phyloP scores from a whole-genome alignment of 441 rosid species.

The Mallotus japonicus region DNA sequence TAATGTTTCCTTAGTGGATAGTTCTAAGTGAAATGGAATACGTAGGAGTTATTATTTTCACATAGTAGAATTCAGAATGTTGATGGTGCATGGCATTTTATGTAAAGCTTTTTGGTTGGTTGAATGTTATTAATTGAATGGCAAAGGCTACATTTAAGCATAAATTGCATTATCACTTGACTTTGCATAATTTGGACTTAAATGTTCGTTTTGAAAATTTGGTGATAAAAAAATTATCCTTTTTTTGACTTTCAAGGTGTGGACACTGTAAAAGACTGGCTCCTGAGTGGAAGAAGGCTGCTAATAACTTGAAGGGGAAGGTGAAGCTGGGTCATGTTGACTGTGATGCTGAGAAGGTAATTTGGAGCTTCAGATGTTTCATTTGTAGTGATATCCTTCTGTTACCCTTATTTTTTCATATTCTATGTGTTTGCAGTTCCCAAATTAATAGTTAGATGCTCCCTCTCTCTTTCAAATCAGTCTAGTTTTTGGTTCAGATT shows the following conservation, averaged over 20 bases:
- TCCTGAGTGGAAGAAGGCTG: slow-evolving; percentile 99
- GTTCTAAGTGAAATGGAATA: not conserved
- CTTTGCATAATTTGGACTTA: not conserved
- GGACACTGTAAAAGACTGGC: slow-evolving; percentile 98
- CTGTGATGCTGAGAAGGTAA: slow-evolving; percentile 91
- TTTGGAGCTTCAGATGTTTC: slow-evolving; percentile 3
- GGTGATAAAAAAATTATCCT: slow-evolving; percentile 1
- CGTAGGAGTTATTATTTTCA: too few relatives aligned
- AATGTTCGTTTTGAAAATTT: not conserved
- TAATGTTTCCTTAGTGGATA: not conserved
- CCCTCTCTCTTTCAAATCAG: not conserved
- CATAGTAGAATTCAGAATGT: not conserved
- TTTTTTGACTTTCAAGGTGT: slow-evolving; percentile 55
- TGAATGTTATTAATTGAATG: not conserved
- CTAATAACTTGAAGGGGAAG: slow-evolving; percentile 91
- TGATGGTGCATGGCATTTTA: not conserved
- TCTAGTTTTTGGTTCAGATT: not conserved
- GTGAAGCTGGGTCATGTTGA: slow-evolving; percentile 97
- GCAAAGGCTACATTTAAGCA: not conserved
- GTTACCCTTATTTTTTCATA: not conserved
- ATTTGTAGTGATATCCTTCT: not conserved
- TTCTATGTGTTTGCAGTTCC: not conserved
- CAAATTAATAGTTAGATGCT: not conserved
- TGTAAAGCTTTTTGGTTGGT: not conserved
- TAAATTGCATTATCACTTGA: not conserved